Conservation (phyloP, 495 filamentous ascomycete genomes). For the Bacidia rubella region DNA sequence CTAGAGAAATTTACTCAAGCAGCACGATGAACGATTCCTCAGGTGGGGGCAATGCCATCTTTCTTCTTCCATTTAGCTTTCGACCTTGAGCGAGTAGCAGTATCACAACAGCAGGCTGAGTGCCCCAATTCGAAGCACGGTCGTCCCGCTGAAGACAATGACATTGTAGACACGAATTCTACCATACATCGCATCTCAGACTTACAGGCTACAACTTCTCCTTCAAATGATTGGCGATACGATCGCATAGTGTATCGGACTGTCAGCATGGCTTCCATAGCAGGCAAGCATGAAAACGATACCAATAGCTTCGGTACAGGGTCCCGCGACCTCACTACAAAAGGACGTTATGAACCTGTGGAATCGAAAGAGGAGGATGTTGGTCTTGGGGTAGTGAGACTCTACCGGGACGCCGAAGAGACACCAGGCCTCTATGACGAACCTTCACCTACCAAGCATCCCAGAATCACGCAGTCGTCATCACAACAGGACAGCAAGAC, state of each 20-base stretch:
- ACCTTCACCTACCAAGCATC: conserved; percentile 13
- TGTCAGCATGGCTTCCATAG: conserved; percentile 45
- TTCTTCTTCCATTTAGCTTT: conserved; percentile 88
- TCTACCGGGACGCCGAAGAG: conserved; percentile 78
- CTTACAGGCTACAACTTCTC: conserved; percentile 3
- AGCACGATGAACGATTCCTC: conserved; percentile 1
- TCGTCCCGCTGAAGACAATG: neutral
- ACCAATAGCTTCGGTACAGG: conserved; percentile 37
- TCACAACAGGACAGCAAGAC: conserved; percentile 1
- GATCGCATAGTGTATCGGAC: conserved; percentile 49
- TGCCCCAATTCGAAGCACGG: neutral
- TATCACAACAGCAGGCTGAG: neutral
- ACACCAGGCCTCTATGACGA: conserved; percentile 39
- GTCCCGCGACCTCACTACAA: conserved; percentile 48
- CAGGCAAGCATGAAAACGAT: conserved; percentile 11
- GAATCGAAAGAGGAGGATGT: conserved; percentile 66
- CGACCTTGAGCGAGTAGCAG: conserved; percentile 40
- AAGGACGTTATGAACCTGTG: conserved; percentile 64
- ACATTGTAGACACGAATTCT: neutral
- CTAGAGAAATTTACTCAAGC: neutral
- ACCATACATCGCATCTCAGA: neutral
- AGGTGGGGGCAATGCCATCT: conserved; percentile 44
- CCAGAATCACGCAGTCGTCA: neutral
- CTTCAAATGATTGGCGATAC: conserved; percentile 46
- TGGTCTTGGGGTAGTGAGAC: conserved; percentile 85